Evolutionary conservation across 83 land plant species (phyloP).

Genomic region (Thuja plicata): DNA sequence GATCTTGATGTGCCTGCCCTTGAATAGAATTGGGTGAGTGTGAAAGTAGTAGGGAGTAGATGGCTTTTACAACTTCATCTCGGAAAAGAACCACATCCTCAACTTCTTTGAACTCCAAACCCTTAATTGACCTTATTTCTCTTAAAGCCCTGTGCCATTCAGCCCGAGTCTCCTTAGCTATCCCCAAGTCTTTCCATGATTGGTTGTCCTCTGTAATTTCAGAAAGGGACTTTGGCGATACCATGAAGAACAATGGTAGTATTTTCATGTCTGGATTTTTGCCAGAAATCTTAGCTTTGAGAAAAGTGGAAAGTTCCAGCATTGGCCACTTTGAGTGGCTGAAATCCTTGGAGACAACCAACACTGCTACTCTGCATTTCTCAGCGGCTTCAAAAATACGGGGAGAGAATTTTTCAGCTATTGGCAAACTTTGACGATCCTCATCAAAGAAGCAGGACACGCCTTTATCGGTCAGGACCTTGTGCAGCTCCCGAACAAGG

Average conservation of each 20-base stretch:
- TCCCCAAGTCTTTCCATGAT: not conserved
- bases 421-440: not conserved
- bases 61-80: not conserved
- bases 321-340: not conserved
- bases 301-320: not conserved
- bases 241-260: not conserved
- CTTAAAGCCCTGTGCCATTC: not conserved
- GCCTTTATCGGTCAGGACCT: not conserved
- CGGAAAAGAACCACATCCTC: not conserved
- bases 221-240: not conserved
- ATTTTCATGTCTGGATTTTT: not conserved
- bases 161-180: not conserved
- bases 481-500: not conserved
- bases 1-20: not conserved
- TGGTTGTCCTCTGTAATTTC: not conserved
- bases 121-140: not conserved
- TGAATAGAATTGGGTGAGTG: not conserved
- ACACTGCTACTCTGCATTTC: not conserved
- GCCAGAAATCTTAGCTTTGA: not conserved
- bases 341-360: not conserved
- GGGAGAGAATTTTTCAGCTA: not conserved
- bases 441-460: not conserved
- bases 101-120: not conserved
- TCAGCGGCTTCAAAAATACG: not conserved
- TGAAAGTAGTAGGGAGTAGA: not conserved